A percentile compares a stretch with the other conserved stretches of the same genome.
These are phyloP conservation scores for Pugionium cornutum DNA, from an alignment of 345 rosid genomes.

Conservation along the genomic window DNA sequence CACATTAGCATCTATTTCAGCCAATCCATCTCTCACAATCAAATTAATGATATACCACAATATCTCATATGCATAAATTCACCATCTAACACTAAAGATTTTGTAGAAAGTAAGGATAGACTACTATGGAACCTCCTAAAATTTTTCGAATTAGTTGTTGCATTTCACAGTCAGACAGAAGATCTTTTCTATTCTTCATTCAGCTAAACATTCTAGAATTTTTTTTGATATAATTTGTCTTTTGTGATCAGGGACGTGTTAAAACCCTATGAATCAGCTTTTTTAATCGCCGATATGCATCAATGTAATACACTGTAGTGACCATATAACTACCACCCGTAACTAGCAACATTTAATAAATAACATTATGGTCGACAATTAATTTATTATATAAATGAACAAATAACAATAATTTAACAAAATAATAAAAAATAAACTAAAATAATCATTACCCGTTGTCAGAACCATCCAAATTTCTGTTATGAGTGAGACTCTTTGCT, in stretches of 20 bases:
- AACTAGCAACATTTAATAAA: too few species aligned
- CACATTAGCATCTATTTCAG: background rate
- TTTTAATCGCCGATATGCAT: background rate
- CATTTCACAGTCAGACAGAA: background rate
- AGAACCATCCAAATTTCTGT: background rate
- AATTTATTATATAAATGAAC: too few species aligned
- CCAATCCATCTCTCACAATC: background rate
- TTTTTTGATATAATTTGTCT: background rate
- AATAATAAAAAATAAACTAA: too few species aligned
- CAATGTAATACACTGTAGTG: background rate
- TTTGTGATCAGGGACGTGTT: background rate
- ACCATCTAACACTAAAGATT: background rate
- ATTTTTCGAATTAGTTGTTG: background rate
- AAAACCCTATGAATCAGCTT: background rate
- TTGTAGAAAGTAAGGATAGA: background rate
- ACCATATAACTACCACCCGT: background rate
- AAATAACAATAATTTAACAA: too few species aligned
- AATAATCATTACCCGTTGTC: background rate
- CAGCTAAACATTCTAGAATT: background rate
- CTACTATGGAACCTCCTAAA: background rate
- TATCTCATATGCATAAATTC: background rate
- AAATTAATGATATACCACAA: background rate
- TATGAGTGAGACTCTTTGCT: background rate
- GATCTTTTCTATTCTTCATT: background rate
- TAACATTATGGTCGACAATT: too few species aligned